Base-by-base conservation (phyloP, 306 rosid genomes). In the Prunus armeniaca region DNA sequence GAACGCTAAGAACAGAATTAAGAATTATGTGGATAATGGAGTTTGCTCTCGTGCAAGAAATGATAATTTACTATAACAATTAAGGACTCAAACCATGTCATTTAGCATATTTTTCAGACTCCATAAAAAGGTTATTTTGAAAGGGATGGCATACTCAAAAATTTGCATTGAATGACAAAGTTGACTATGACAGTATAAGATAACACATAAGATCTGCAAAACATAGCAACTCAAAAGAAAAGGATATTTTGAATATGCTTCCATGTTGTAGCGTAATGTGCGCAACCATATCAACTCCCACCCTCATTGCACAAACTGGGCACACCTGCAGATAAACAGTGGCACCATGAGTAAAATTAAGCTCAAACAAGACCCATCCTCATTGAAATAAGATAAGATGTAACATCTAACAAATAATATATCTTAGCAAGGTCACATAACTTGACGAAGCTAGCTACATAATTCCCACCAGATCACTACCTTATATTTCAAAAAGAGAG, bases 181-280 rank as follows among this genome's bases (percentile, higher is more conserved):
- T 50, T 65, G 12, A 34, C 66, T 61, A 74, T 27, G 32, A 12
- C 67, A 55, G 10, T 11, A 64, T 72, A 61, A 56, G 14, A 12
- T 46, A 24, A 58, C 58, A 50, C 25, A 28, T 50, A 54, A 20
- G 27, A 58, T 55, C 41, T 54, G 68, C 51, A 68, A 64, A 55
- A 69, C 28, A 76, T 52, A 75, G 63, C 19, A 79, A 73, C 38
- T 60, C 10, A 3, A 78, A 43, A 68, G 25, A 64, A 73, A 93
- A 93, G 95, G 97, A 95, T 92, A 95, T 92, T 96, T 92, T 92
- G 85, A 92, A 88, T 85, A 95, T 90, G 71, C 87, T 95, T 76
- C 97, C 97, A 84, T 95, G 98, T 62, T 95, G 97, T 68, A 89
- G 84, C 69, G 98, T 89, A 83, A 95, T 92, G 87, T 95, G 98